These are phyloP conservation scores for Starmerella cellae DNA, from an alignment of 805 yeast genomes.

Conservation along the genomic window DNA sequence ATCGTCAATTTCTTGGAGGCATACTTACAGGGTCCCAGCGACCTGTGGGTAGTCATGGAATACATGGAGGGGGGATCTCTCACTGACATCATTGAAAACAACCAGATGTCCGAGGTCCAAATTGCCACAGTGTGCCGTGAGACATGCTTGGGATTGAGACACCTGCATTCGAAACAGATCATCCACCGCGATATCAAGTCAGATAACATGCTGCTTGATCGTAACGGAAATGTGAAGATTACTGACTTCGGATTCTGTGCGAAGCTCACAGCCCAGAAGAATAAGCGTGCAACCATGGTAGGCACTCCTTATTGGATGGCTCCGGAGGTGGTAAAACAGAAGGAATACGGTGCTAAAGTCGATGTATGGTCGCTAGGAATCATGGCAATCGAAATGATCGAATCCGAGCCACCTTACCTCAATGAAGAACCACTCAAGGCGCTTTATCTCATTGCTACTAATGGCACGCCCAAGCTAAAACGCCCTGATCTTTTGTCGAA, in stretches of 20 bases:
- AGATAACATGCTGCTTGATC: slow-evolving; percentile 78
- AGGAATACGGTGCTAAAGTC: slow-evolving; percentile 69
- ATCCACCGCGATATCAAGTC: slow-evolving; percentile 96
- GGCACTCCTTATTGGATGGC: slow-evolving; percentile 91
- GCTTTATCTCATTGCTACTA: slow-evolving; percentile 60
- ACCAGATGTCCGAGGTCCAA: slow-evolving; percentile 69
- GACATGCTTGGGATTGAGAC: slow-evolving; percentile 80
- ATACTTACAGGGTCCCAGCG: slow-evolving; percentile 45
- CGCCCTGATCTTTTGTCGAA: slow-evolving; percentile 56
- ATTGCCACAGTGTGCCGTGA: slow-evolving; percentile 85
- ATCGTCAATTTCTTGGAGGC: slow-evolving; percentile 92
- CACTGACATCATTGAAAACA: slow-evolving; percentile 89
- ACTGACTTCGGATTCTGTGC: slow-evolving; percentile 91
- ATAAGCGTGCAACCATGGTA: slow-evolving; percentile 72
- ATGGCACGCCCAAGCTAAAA: slow-evolving; percentile 67
- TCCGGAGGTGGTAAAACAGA: slow-evolving; percentile 69
- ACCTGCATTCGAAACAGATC: slow-evolving; percentile 79
- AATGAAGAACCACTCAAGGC: slow-evolving; percentile 72
- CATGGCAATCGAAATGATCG: slow-evolving; percentile 80
- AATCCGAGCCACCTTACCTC: slow-evolving; percentile 72
- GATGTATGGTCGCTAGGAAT: slow-evolving; percentile 77
- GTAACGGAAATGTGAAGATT: slow-evolving; percentile 73
- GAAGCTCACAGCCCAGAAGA: slow-evolving; percentile 56
- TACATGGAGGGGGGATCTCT: slow-evolving; percentile 98
- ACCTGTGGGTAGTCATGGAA: slow-evolving; percentile 98